These are phyloP conservation scores for Moringa oleifera DNA, from an alignment of 345 rosid genomes.

Conservation along the genomic window DNA sequence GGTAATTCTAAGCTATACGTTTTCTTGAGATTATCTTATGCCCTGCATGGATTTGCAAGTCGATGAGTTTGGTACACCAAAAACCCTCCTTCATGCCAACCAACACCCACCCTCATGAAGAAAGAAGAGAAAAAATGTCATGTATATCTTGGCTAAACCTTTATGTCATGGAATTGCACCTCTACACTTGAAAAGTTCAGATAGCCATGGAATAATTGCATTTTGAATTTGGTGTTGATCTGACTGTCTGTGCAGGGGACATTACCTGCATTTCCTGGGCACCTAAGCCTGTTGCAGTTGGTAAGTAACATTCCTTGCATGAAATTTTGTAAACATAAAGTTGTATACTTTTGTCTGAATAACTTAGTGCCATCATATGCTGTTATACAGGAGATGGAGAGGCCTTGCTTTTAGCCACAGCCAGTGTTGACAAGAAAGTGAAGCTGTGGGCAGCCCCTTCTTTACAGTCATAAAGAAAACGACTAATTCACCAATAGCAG, in stretches of 20 bases:
- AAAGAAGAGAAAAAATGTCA: not conserved
- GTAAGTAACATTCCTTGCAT: constrained; percentile 33
- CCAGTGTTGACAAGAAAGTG: constrained; percentile 85
- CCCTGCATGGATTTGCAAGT: too few species aligned
- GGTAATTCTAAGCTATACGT: constrained; percentile 44
- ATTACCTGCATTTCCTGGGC: constrained; percentile 81
- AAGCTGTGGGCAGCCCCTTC: constrained; percentile 85
- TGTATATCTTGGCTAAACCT: not conserved
- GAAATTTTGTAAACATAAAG: not conserved
- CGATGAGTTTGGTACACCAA: too few species aligned
- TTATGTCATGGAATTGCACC: not conserved
- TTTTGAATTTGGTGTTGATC: constrained; percentile 7
- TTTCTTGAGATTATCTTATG: too few species aligned
- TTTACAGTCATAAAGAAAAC: constrained; percentile 12
- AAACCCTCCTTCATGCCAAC: too few species aligned
- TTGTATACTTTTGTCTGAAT: not conserved
- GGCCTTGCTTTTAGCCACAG: constrained; percentile 56
- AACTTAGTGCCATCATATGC: not conserved
- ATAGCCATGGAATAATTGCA: not conserved
- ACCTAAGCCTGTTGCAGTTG: constrained; percentile 53
- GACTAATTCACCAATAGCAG: not conserved
- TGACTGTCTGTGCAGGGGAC: constrained; percentile 49
- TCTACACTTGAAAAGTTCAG: too few species aligned
- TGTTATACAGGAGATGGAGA: constrained; percentile 46
- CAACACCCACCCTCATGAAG: too few species aligned